These are phyloP conservation scores for Fusarium penzigii DNA, from an alignment of 2,329 filamentous ascomycete genomes.

Conservation along the genomic window DNA sequence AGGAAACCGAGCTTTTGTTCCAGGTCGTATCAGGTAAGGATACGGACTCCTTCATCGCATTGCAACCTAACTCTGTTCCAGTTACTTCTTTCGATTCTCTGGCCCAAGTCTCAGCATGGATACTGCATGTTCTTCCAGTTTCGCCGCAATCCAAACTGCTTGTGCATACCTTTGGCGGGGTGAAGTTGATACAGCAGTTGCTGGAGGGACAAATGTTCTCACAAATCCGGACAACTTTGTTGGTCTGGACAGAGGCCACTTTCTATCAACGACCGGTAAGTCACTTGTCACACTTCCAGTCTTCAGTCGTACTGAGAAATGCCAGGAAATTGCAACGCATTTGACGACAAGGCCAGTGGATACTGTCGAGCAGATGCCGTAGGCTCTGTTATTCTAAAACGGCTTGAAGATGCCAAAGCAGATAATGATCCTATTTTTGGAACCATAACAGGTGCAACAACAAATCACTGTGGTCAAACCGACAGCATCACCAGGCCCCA, in stretches of 20 bases:
- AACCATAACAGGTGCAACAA: conserved; percentile 20
- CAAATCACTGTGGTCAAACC: conserved; percentile 42
- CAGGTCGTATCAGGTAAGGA: conserved; percentile 20
- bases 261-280: conserved; percentile 51
- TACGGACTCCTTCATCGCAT: not conserved
- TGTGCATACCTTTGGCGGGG: conserved; percentile 65
- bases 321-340: conserved; percentile 55
- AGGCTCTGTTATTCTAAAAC: conserved; percentile 74
- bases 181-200: conserved; percentile 66
- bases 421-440: conserved; percentile 25
- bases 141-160: conserved; percentile 63
- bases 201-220: conserved; percentile 64
- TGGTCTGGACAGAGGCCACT: conserved; percentile 64
- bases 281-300: not conserved
- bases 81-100: conserved; percentile 74
- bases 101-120: conserved; percentile 72
- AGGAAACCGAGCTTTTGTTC: conserved; percentile 24
- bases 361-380: conserved; percentile 81
- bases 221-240: conserved; percentile 68
- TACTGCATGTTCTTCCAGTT: conserved; percentile 73
- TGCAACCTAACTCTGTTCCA: conserved; percentile 32
- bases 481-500: conserved; percentile 85
- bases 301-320: not conserved
- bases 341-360: conserved; percentile 77
- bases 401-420: conserved; percentile 37